Base-by-base conservation (phyloP, 345 rosid species). In the Camelina neglecta region DNA sequence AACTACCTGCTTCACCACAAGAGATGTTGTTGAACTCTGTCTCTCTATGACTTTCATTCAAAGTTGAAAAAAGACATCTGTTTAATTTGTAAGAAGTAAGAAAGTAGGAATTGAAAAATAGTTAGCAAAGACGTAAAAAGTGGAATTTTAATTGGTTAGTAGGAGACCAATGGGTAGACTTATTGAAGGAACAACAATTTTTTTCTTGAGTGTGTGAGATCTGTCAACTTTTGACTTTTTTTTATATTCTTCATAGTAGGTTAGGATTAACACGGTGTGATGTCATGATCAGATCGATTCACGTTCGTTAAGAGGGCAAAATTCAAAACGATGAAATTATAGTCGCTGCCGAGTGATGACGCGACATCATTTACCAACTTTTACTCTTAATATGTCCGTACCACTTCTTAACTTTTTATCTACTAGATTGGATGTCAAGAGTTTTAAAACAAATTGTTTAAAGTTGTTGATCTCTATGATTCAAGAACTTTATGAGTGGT, bases 171-270 rank as follows among this genome's bases (percentile, higher is more conserved):
- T 35, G 38, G 38, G 38, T 73, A 41, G 31, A 31, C 26, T 54
- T 29, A 31, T 42, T 1, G 56, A 73, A 64, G 53, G 51, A 61
- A 72, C 67, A 71, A 72, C 31, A 38, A 72, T 2, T 35, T 38
- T 13, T 62, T 62, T 49, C 51, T 51, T n/a, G 0, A 24, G 42
- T 24, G 12, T 54, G 57, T 54, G 8, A 6, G 12, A 42, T 4
- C 11, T 73, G 48, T 73, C 26, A 74, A 45, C 11, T 55, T 65
- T 74, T 74, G 71, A 74, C 64, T 35, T 55, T 74, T 74, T 73
- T 15, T 31, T 6, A 38, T 64, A 6, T 64, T 20, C 15, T 62
- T 44, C 1, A 56, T 54, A 54, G 64, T 73, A 11, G 64, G 77
- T 64, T 12, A 3, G 48, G 49, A 16, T 45, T 53, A 36, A 73